Conservation (phyloP, 805 yeast species). For the Pichia cabralensis region DNA sequence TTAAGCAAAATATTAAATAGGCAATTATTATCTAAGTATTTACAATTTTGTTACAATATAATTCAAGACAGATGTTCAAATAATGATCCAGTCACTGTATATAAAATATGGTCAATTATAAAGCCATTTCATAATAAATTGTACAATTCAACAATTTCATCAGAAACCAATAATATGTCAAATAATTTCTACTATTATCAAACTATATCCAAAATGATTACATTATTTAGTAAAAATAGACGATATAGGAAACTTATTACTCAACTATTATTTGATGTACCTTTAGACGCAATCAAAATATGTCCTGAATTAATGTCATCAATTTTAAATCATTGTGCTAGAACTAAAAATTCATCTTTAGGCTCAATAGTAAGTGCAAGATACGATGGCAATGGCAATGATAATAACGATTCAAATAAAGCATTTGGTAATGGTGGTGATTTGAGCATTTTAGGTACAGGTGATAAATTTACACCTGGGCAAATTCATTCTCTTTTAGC, state of each 20-base stretch:
- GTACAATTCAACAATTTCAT: slow-evolving; percentile 17
- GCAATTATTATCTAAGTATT: slow-evolving; percentile 17
- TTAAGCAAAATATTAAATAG: slow-evolving; percentile 10
- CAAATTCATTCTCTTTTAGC: slow-evolving; percentile 24
- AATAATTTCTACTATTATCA: slow-evolving; percentile 24
- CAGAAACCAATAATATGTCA: slow-evolving; percentile 18
- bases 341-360: slow-evolving; percentile 18
- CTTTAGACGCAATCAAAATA: slow-evolving; percentile 24
- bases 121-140: slow-evolving; percentile 23
- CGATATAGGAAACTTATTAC: slow-evolving; percentile 21
- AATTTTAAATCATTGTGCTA: slow-evolving; percentile 21
- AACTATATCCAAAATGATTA: slow-evolving; percentile 19
- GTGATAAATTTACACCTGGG: slow-evolving; percentile 18
- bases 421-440: slow-evolving; percentile 7
- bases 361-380: slow-evolving; percentile 21
- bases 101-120: slow-evolving; percentile 20
- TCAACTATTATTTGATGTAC: slow-evolving; percentile 21
- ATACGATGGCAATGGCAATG: slow-evolving; percentile 12
- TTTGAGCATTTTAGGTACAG: slow-evolving; percentile 7
- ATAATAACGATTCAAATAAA: slow-evolving; percentile 1
- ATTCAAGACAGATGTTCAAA: slow-evolving; percentile 16
- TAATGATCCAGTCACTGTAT: slow-evolving; percentile 22
- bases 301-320: slow-evolving; percentile 27
- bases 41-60: slow-evolving; percentile 20
- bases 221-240: slow-evolving; percentile 21